Evolutionary conservation across 495 filamentous ascomycete genomes (phyloP), one percentile per base, ranked within the genome.

Genomic region (Friedmanniomyces endolithicus): DNA sequence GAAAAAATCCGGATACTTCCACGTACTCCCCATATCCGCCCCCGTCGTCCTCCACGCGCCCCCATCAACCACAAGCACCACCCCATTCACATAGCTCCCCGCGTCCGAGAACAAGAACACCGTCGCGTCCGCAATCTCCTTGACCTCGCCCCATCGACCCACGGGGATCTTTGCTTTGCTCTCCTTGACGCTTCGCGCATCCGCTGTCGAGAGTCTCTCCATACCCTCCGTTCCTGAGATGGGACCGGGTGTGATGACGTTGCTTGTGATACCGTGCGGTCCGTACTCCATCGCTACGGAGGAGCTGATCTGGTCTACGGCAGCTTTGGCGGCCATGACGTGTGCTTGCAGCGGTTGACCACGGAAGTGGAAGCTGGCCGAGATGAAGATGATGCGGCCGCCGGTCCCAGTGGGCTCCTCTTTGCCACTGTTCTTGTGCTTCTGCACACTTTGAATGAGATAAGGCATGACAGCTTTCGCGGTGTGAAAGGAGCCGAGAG

Each of bases 81-180:
- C 80, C 1, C 87, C 88, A 58, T 81, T 94, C 8, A 95, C 78
- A 64, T 86, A 96, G 62, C 81, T 89, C 2, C 85, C 90, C 0
- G 85, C 81, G 46, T 90, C 84, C 23, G 81, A 82, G 59, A 95
- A 88, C 22, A 95, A 68, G 60, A 79, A 97, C 0, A 97, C 81
- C 0, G 90, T 95, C 16, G 90, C 87, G 71, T 98, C 89, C 0
- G 90, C 85, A 63, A 98, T 90, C 62, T 98, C 90, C 53, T 81
- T 81, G 9, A 94, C 78, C 0, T 75, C 80, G n/a, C 90, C 92
- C 58, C 77, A 77, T 47, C 88, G 74, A 12, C 88, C 87, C 0
- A 84, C 66, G 0, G 92, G 92, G 20, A 86, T 68, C 6, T 24
- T 54, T 58, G 68, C 71, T 50, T 51, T 57, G 20, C 27, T 48